Conservation (phyloP, 305 asterid genomes). For the Solanum aculeatissimum region DNA sequence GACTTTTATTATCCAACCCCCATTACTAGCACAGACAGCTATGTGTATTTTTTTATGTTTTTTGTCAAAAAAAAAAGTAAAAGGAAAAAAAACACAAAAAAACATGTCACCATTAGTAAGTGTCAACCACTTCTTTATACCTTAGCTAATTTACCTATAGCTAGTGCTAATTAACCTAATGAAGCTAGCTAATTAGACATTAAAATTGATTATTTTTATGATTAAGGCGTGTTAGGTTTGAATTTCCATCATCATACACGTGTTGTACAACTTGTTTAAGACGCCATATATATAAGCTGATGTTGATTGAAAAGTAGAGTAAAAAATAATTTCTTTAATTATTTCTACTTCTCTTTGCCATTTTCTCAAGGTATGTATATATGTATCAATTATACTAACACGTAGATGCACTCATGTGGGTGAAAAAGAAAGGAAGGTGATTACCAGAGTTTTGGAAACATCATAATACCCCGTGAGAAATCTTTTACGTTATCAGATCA, state of each 20-base stretch:
- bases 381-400: not conserved
- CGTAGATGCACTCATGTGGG: not conserved
- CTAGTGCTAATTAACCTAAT: not conserved
- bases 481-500: not conserved
- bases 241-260: slow-evolving; percentile 10
- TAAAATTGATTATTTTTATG: not conserved
- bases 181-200: not conserved
- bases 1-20: not conserved
- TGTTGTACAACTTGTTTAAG: not conserved
- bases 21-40: not conserved
- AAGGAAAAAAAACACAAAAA: not conserved
- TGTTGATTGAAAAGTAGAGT: not conserved
- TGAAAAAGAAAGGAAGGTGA: not conserved
- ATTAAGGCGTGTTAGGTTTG: slow-evolving; percentile 3
- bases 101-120: not conserved
- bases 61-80: not conserved
- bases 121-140: not conserved
- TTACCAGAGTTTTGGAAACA: not conserved
- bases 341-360: not conserved
- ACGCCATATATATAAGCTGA: not conserved
- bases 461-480: not conserved
- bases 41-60: not conserved
- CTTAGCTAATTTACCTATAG: not conserved
- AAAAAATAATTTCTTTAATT: not conserved
- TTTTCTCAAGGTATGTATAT: not conserved